These are phyloP conservation scores for Sporobolomyces roseus DNA, from an alignment of 768 basidiomycete genomes.

Conservation along the genomic window DNA sequence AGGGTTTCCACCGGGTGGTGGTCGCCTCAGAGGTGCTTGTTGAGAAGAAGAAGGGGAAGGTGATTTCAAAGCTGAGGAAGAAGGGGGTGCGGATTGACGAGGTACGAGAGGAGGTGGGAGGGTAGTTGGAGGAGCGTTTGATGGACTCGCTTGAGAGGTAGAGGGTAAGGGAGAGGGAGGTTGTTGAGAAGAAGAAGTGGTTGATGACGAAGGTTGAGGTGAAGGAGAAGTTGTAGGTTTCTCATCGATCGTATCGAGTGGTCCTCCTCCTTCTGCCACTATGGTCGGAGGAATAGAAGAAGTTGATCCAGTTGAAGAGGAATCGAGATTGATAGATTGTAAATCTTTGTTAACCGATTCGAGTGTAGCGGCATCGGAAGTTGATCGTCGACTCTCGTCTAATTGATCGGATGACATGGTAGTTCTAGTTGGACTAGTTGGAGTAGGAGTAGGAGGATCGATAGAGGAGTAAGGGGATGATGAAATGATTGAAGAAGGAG, in stretches of 20 bases:
- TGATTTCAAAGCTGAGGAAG: not conserved
- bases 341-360: no score
- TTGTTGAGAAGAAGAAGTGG: not conserved
- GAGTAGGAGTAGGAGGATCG: not conserved
- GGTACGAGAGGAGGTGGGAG: conserved; percentile 1
- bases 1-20: not conserved
- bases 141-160: not conserved
- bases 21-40: not conserved
- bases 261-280: conserved; percentile 2
- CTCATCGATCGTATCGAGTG: no score
- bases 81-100: conserved; percentile 9
- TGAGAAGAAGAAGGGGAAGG: not conserved
- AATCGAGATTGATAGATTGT: not conserved
- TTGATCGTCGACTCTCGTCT: no score
- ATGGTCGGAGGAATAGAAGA: not conserved
- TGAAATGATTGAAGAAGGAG: not conserved
- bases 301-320: not conserved
- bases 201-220: not conserved
- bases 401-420: not conserved
- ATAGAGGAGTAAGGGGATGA: not conserved
- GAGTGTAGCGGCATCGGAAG: no score
- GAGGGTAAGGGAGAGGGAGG: not conserved
- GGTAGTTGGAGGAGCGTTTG: not conserved
- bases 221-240: not conserved
- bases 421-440: not conserved